A percentile compares a stretch with the other conserved stretches of the same genome.
Evolutionary conservation across 352 stramenopile genomes (phyloP).

Genomic region (Pythium aphanidermatum): DNA sequence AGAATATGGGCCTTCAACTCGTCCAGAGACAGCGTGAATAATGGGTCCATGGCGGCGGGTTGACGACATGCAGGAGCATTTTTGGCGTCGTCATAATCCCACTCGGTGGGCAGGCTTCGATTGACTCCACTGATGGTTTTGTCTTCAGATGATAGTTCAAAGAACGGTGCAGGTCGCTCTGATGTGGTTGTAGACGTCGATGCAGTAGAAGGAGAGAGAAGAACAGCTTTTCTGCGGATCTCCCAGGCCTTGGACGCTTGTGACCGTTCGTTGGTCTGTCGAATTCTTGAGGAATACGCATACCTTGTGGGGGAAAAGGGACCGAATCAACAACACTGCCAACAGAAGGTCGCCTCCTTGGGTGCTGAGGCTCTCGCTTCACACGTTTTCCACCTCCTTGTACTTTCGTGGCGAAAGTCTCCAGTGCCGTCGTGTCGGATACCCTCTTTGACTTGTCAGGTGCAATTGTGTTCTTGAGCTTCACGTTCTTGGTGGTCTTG

Average conservation of each 20-base stretch:
- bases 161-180: not conserved
- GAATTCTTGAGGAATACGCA: constrained; percentile 1
- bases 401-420: constrained; percentile 5
- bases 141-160: constrained; percentile 8
- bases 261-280: no score
- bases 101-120: constrained; percentile 45
- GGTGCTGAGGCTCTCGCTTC: constrained; percentile 2
- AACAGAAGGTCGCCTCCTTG: constrained; percentile 2
- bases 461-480: not conserved
- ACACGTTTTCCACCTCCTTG: constrained; percentile 6
- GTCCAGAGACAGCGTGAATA: constrained; percentile 49
- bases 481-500: constrained; percentile 1
- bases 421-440: constrained; percentile 5
- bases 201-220: constrained; percentile 6
- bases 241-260: no score
- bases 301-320: no score
- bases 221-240: no score
- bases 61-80: not conserved
- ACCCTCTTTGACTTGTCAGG: not conserved
- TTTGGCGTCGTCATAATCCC: constrained; percentile 11
- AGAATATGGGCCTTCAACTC: constrained; percentile 62
- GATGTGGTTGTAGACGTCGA: constrained; percentile 1
- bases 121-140: constrained; percentile 33
- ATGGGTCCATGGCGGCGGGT: constrained; percentile 26
- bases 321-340: no score